Percentiles rank a stretch among this genome's conserved stretches.
Conservation (phyloP, 2,329 filamentous ascomycete species). For the Pleurostoma richardsiae region DNA sequence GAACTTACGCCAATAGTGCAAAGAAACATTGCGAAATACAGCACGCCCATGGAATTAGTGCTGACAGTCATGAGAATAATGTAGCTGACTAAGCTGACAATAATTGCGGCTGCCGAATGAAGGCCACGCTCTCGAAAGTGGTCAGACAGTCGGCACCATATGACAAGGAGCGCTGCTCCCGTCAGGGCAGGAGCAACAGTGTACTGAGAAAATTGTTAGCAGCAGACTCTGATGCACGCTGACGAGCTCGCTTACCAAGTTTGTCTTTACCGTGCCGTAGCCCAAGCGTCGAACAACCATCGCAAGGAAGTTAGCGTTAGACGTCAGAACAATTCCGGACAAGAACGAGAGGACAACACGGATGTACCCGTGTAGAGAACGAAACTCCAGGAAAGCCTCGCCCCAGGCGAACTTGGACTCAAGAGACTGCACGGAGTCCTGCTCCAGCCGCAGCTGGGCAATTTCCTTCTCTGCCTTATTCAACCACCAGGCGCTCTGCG, state of each 20-base stretch:
- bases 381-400: not conserved
- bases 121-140: constrained; percentile 3
- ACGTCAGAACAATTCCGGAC: constrained; percentile 1
- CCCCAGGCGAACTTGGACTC: not conserved
- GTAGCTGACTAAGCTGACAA: constrained; percentile 6
- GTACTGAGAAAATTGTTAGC: not conserved
- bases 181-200: constrained; percentile 3
- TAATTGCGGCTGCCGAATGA: not conserved
- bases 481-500: constrained; percentile 2
- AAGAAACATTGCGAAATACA: constrained; percentile 8
- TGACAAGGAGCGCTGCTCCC: constrained; percentile 1
- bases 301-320: constrained; percentile 7
- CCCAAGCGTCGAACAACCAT: constrained; percentile 5
- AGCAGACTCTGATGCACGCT: too few relatives aligned
- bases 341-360: constrained; percentile 2
- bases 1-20: constrained; percentile 7
- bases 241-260: constrained; percentile 1
- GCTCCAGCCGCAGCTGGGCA: constrained; percentile 1
- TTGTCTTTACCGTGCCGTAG: constrained; percentile 5
- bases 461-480: constrained; percentile 2
- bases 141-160: constrained; percentile 2
- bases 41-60: constrained; percentile 3
- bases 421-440: constrained; percentile 3
- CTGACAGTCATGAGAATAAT: constrained; percentile 1
- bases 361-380: constrained; percentile 1